Evolutionary conservation across 129 eudicot species (phyloP), one percentile per base, ranked within the genome.

Genomic region (Helichrysum umbraculigerum): DNA sequence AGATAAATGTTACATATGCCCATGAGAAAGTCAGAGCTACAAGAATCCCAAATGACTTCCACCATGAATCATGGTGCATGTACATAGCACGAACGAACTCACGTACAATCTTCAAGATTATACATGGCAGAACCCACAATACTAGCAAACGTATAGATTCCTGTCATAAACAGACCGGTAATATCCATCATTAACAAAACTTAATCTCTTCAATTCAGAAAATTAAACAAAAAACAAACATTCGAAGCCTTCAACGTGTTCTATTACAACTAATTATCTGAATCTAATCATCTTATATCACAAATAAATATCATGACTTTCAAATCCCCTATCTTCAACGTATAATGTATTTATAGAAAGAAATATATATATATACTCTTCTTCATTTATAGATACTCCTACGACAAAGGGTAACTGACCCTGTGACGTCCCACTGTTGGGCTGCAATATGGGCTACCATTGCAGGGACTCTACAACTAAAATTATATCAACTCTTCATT

Each of bases 61-160:
- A 89, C 90, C 88, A 70, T 65, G 92, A 78, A 50, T 84, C 87
- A 20, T 85, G 88, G 66, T 54, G 89, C 82, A 81, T 82, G 42
- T 87, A 86, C 21, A 73, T 44, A 34, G 82, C 60, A 65, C 96
- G 86, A 42, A 83, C 77, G 33, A 86, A 68, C 81, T 92, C 97
- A 65, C 90, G 96, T 32, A 70, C 81, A n/a, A 81, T 73, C 85
- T 92, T 92, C 77, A 92, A 76, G 44, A 82, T 80, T 47, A 85
- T 66, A 84, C 97, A 92, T 35, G 96, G 89, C 14, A 92, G 78
- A 37, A 87, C 76, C 92, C 92, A 92, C 42, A 83, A 41, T 41
- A 84, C 77, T 52, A 92, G 76, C 80, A 85, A 58, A 37, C 90
- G 92, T 2, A 79, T 61, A 20, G 96, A 78, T 22, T 81, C 91